Base-by-base conservation (phyloP, 208 protist genomes). In the Trypanosoma mega region DNA sequence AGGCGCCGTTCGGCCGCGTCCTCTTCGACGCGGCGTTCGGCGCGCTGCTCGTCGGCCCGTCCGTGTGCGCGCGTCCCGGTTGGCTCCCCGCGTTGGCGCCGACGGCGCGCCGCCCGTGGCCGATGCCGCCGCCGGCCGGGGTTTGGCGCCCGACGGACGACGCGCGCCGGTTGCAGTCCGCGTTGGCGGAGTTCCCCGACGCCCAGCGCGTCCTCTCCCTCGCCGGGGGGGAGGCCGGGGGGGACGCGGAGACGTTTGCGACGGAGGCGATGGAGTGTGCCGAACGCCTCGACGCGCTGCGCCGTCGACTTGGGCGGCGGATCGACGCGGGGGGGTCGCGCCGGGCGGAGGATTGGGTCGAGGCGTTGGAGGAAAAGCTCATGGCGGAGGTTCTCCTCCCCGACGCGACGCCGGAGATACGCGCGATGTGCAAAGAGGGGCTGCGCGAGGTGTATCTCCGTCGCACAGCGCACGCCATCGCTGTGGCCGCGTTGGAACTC, bases 151-250 rank as follows among this genome's bases (percentile, higher is more conserved):
- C 76, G 16, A 18, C 16, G 27, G 78, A 79, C 63, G 54, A 65
- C 18, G 68, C 51, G 3, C 41, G 70, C 30, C 63, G 62, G 6
- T 31, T 85, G 21, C 44, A 47, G 21, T 60, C 56, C 1, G 73
- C 75, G 8, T 68, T 92, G 49, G 56, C 68, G 29, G 55, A 63
- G 45, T 61, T 75, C 33, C 76, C 78, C 1, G 72, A 68, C 33
- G 51, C 76, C 11, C 76, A 88, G 71, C 75, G 72, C n/a, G 74
- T 95, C 5, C 50, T 90, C 18, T 59, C 70, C 29, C 51, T 44
- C 48, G 47, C 51, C 33, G 91, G 77, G 49, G 89, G 89, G 14
- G 89, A 85, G 62, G 58, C 86, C 1, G 65, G 64, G 12, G 85
- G 80, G 27, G 78, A 76, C 43, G 68, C 76, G 5, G 83, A 82